phyloP scores from a whole-genome alignment of 208 protist genomes.

The Acanthamoeba healyi region DNA sequence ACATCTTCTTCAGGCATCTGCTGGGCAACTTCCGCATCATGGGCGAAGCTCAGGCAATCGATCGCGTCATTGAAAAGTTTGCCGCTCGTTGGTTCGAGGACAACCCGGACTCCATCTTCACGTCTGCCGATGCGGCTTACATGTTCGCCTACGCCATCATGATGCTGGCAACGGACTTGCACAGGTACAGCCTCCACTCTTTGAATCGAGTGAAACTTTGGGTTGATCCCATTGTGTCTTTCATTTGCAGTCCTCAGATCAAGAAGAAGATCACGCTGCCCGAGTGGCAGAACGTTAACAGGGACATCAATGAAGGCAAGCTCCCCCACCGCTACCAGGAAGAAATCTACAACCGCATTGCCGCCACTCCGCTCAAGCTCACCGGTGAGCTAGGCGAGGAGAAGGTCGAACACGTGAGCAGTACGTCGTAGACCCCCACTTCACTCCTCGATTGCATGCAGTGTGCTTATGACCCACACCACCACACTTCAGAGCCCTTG shows the following conservation, averaged over 20 bases:
- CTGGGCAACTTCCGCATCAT: conserved; percentile 93
- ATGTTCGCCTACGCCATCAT: conserved; percentile 98
- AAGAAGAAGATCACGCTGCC: conserved; percentile 95
- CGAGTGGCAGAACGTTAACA: conserved; percentile 96
- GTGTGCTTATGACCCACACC: no score
- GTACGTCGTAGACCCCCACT: neutral
- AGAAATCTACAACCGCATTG: conserved; percentile 95
- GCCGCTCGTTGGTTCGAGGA: conserved; percentile 91
- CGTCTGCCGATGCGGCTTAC: conserved; percentile 91
- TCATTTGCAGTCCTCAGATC: conserved; percentile 90
- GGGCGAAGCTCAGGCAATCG: conserved; percentile 95
- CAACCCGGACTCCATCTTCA: conserved; percentile 88
- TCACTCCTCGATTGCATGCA: neutral
- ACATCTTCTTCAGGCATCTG: conserved; percentile 87
- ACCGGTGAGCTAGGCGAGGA: conserved; percentile 77
- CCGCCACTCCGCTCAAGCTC: conserved; percentile 94
- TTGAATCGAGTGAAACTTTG: neutral
- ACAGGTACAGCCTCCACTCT: conserved; percentile 85
- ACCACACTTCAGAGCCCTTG: conserved; percentile 5
- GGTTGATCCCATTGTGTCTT: neutral
- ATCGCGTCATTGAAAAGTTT: conserved; percentile 96
- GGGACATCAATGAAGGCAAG: conserved; percentile 96
- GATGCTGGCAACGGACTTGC: conserved; percentile 99
- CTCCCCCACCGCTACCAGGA: conserved; percentile 94
- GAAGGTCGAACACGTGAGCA: neutral